These are phyloP conservation scores for Trametes punicea DNA, from an alignment of 768 basidiomycete genomes.

Conservation along the genomic window DNA sequence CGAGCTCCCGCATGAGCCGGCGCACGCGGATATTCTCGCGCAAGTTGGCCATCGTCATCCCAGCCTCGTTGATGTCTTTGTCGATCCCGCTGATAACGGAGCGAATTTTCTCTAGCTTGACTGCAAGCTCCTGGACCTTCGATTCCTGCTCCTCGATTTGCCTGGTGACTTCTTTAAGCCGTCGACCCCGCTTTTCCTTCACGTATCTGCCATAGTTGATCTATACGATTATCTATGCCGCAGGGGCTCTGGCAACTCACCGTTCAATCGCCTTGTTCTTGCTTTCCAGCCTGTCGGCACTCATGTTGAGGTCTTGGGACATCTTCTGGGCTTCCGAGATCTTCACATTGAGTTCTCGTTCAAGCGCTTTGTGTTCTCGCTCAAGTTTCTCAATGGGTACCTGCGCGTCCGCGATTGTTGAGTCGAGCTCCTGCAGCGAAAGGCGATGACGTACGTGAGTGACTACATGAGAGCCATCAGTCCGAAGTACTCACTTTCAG, in stretches of 20 bases:
- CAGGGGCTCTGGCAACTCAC: slow-evolving; percentile 35
- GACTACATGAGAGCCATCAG: background rate
- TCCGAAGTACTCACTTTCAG: slow-evolving; percentile 44
- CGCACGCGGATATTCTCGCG: slow-evolving; percentile 83
- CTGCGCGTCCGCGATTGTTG: slow-evolving; percentile 55
- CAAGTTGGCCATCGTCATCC: slow-evolving; percentile 63
- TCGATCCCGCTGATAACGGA: slow-evolving; percentile 56
- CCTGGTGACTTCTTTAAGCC: slow-evolving; percentile 56
- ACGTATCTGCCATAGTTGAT: slow-evolving; percentile 55
- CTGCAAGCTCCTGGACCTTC: slow-evolving; percentile 40
- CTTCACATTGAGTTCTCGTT: slow-evolving; percentile 48
- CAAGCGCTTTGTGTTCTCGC: slow-evolving; percentile 45
- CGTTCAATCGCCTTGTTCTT: slow-evolving; percentile 63
- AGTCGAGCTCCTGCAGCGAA: slow-evolving; percentile 55
- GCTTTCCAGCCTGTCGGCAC: slow-evolving; percentile 55
- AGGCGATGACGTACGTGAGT: background rate
- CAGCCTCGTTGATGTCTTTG: slow-evolving; percentile 76
- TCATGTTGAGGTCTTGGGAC: slow-evolving; percentile 64
- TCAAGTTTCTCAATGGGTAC: slow-evolving; percentile 65
- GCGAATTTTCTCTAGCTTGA: slow-evolving; percentile 41
- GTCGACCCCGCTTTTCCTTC: slow-evolving; percentile 59
- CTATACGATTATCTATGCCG: background rate
- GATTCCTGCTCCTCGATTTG: slow-evolving; percentile 48
- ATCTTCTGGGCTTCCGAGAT: slow-evolving; percentile 50
- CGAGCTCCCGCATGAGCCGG: slow-evolving; percentile 63